Evolutionary conservation across 148 eudicot genomes (phyloP).

Genomic region (Suaeda aralocaspica): DNA sequence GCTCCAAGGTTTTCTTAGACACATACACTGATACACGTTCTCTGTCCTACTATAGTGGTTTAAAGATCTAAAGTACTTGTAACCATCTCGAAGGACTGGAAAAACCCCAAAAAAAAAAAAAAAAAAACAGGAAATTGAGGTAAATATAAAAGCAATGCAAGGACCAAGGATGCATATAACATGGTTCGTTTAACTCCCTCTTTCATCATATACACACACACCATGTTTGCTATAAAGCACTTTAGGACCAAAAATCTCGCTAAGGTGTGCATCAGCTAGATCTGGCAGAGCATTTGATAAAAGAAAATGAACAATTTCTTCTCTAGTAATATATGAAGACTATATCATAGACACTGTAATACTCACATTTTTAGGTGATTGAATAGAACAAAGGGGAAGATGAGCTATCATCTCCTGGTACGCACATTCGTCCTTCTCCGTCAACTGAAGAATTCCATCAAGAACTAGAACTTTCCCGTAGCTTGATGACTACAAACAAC

Average conservation of each 20-base stretch:
- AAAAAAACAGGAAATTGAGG: not conserved
- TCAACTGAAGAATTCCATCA: conserved; percentile 89
- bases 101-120: too few species aligned
- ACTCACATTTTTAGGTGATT: conserved; percentile 71
- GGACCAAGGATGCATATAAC: not conserved
- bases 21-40: too few species aligned
- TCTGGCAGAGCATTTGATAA: not conserved
- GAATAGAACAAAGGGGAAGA: conserved; percentile 91
- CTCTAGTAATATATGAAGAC: not conserved
- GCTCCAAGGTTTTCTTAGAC: too few species aligned
- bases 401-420: conserved; percentile 98
- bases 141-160: not conserved
- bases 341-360: not conserved
- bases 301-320: not conserved
- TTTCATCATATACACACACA: not conserved
- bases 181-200: not conserved
- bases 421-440: conserved; percentile 92
- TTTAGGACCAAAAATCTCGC: too few species aligned
- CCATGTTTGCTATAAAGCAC: not conserved
- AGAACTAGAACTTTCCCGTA: conserved; percentile 93
- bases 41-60: too few species aligned
- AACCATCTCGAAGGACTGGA: too few species aligned
- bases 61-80: too few species aligned
- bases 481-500: conserved; percentile 52
- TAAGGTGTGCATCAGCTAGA: not conserved